Evolutionary conservation across 495 filamentous ascomycete genomes (phyloP).

Genomic region (Bombardia bombarda): DNA sequence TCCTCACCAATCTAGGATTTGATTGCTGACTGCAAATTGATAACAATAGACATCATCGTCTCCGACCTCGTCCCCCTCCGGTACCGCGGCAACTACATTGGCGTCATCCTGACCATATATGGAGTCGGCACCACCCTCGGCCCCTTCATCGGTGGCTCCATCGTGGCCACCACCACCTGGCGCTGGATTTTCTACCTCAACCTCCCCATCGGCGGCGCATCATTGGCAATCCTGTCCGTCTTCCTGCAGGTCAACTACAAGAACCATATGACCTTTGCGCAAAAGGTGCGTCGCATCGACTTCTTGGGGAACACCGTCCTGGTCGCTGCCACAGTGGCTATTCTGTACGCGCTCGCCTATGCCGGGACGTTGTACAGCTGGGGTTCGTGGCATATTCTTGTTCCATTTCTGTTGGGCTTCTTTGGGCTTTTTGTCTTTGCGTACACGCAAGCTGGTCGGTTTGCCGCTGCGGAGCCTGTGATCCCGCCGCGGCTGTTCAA

Average conservation of each 20-base stretch:
- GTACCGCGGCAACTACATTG: slow-evolving; percentile 45
- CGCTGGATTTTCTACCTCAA: slow-evolving; percentile 31
- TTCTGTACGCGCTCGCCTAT: slow-evolving; percentile 6
- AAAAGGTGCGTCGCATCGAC: slow-evolving; percentile 19
- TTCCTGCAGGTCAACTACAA: slow-evolving; percentile 25
- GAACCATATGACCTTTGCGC: slow-evolving; percentile 8
- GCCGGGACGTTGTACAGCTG: neutral
- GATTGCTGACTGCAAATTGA: too few relatives aligned
- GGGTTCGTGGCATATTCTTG: neutral
- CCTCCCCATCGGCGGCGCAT: slow-evolving; percentile 21
- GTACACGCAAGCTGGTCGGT: too few relatives aligned
- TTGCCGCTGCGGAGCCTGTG: slow-evolving; percentile 10
- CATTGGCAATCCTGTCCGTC: slow-evolving; percentile 17
- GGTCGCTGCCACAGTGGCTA: slow-evolving; percentile 17
- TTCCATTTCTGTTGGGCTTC: neutral
- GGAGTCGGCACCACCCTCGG: slow-evolving; percentile 58
- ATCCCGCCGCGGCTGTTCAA: slow-evolving; percentile 23
- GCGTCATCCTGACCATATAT: slow-evolving; percentile 48
- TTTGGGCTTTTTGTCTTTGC: neutral
- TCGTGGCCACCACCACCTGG: slow-evolving; percentile 40
- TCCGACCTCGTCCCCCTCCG: slow-evolving; percentile 66
- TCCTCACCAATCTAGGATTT: too few relatives aligned
- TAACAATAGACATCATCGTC: slow-evolving; percentile 61
- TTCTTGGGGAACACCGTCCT: slow-evolving; percentile 24
- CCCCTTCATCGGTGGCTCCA: slow-evolving; percentile 63